These are phyloP conservation scores for Senecio squalidus DNA, from an alignment of 140 eudicot genomes.

Conservation along the genomic window DNA sequence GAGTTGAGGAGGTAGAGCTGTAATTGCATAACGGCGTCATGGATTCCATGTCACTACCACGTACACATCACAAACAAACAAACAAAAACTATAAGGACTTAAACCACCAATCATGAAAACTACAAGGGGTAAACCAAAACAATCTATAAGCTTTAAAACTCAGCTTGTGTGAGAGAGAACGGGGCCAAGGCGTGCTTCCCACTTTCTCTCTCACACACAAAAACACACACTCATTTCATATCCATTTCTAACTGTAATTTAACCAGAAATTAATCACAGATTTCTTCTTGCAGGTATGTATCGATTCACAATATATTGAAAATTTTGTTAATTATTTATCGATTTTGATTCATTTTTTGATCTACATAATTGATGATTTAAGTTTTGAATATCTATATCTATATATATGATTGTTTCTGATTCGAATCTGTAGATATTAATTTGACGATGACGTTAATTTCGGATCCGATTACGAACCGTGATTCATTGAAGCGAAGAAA, in stretches of 20 bases:
- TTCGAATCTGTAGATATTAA: constrained; percentile 24
- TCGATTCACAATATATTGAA: no score
- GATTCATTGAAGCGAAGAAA: constrained; percentile 37
- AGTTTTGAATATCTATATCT: no score
- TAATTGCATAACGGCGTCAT: background rate
- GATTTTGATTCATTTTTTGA: no score
- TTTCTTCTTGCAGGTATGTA: no score
- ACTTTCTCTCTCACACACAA: constrained; percentile 9
- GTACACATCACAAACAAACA: background rate
- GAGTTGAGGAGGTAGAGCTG: no score
- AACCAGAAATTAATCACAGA: no score
- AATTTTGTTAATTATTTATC: no score
- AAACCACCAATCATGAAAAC: background rate
- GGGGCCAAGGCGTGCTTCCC: constrained; percentile 22
- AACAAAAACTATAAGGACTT: background rate
- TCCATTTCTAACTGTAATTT: no score
- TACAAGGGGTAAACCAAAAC: background rate
- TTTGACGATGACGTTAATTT: constrained; percentile 30
- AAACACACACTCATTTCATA: no score
- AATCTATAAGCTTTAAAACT: constrained; percentile 12
- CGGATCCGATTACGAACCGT: constrained; percentile 42
- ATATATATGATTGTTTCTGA: constrained; percentile 18
- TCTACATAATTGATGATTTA: no score
- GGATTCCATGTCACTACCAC: constrained; percentile 9
- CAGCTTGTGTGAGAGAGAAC: constrained; percentile 14